Evolutionary conservation across 2,329 filamentous ascomycete species (phyloP).

Genomic region (Curvularia lunata): DNA sequence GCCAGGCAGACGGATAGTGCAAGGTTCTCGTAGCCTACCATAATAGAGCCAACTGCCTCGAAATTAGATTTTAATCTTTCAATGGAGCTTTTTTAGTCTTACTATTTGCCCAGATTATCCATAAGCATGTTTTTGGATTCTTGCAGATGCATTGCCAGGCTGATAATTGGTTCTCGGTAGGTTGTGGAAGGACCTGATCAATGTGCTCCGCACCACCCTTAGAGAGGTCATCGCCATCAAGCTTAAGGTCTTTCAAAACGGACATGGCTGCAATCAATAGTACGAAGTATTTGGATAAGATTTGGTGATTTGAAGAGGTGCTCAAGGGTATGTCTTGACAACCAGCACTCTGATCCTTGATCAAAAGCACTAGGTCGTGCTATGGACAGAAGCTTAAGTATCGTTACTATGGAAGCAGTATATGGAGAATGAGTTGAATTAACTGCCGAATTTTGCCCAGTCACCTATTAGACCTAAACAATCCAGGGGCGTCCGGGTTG

Average conservation of each 20-base stretch:
- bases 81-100: neutral
- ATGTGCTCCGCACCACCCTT: neutral
- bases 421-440: neutral
- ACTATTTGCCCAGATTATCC: neutral
- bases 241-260: neutral
- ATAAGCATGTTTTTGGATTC: neutral
- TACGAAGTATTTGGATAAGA: neutral
- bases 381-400: neutral
- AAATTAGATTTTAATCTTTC: neutral
- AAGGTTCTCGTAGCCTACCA: neutral
- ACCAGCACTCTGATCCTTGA: neutral
- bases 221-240: neutral
- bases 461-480: neutral
- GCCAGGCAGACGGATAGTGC: neutral
- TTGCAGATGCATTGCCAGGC: neutral
- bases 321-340: neutral
- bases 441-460: neutral
- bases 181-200: neutral
- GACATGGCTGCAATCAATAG: neutral
- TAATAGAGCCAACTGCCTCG: neutral
- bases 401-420: neutral
- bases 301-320: neutral
- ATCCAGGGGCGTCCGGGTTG: neutral
- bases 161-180: neutral
- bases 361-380: neutral